Evolutionary conservation across 176 grass and related monocot species (phyloP), one percentile per base, ranked within the genome.

Genomic region (Zoysia japonica): DNA sequence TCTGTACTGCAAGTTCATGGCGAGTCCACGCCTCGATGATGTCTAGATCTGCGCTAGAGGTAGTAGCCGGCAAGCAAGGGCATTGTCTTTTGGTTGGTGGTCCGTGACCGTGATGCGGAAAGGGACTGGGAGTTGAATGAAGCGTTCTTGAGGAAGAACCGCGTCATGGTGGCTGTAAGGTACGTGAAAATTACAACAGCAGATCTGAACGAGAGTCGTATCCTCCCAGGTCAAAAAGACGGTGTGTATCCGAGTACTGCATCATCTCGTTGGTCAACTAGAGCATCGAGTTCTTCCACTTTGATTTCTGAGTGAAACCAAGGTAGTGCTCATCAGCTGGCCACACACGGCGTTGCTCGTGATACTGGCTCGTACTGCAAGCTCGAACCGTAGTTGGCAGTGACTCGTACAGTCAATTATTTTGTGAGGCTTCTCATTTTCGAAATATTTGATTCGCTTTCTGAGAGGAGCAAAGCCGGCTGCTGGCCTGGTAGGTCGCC

Each of bases 1-100:
- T 65, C 50, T 68, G 78, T 87, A 81, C 84, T 66, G 52, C 61
- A 47, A 47, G 14, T 19, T n/a, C 77, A 43, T 17, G 50, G 28
- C 28, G 60, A 35, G 37, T 50, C 5, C 70, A 9, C 9, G 48
- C 9, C 46, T 51, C 43, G 43, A 5, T 37, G 9, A 11, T 15
- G 54, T 37, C 43, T 11, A 11, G 63, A 61, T 67, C 63, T 10
- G 70, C 7, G 36, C 50, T 63, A 20, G 46, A 72, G 71, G 65
- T 16, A 48, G 65, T 20, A 48, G 40, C 55, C 47, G 66, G 85
- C 73, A 11, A 60, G 57, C 8, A 39, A 67, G 36, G 60, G 68
- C 80, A 8, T 74, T 68, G 75, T 37, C 6, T 19, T 70, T 46
- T 28, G 46, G 52, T 46, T 28, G 46, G 52, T 73, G 80, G 53